Evolutionary conservation across 2,329 filamentous ascomycete genomes (phyloP), one percentile per base, ranked within the genome.

Genomic region (Dactylella cylindrospora): DNA sequence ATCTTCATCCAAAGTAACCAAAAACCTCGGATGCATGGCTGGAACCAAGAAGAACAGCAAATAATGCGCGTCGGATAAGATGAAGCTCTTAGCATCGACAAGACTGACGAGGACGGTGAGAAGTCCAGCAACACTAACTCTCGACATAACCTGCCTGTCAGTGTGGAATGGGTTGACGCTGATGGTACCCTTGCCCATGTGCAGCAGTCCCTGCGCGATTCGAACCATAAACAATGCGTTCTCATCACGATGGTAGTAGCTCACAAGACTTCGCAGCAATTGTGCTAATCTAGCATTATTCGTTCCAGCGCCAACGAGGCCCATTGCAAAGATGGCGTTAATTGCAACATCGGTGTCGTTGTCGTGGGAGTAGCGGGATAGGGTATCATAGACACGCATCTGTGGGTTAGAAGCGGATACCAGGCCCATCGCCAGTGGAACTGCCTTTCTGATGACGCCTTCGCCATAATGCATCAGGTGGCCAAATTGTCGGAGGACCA

Each of bases 391-490:
- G 40, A 98, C 88, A 79, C 97, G 98, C 91, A 98, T 98, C 73
- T 98, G 94, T 8, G 93, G 93, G 76, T 98, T 98, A 76, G 90
- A 96, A 9, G 94, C 89, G 75, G 88, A 95, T 71, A 98, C 85
- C 50, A 98, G 80, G 70, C 90, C 94, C 89, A 98, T 94, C 20
- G 93, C 93, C 50, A 98, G 79, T 28, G 93, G 93, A 23, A 98
- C 93, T 15, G 90, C 91, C 71, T 93, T 93, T 65, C 93, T 86
- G 69, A 98, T 98, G 72, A 98, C 97, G 71, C 90, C 81, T 73
- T 96, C 91, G 66, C 94, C 93, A 70, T 98, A 98, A 76, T 98
- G 93, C 93, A 98, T 98, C 62, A 98, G 79, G 73, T 98, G 93
- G 43, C 90, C 93, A 70, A 98, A 97, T 71, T 96, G 93, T 57